Percentiles rank a stretch among this genome's conserved stretches.
phyloP scores from a whole-genome alignment of 495 filamentous ascomycete species.

The Penicillium longicatenatum region DNA sequence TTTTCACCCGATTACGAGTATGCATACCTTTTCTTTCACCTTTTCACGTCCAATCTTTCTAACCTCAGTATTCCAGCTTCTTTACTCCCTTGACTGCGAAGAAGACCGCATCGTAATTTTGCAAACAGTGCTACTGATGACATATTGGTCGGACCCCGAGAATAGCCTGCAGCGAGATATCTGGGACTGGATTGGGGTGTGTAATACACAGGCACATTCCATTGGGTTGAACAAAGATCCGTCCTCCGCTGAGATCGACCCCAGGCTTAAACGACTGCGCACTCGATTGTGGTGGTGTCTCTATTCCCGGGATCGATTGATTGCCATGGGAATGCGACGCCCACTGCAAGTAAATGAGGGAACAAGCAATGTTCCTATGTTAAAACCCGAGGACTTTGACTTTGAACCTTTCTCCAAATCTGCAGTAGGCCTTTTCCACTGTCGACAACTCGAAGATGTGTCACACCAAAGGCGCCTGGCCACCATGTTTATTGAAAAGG shows the following conservation, averaged over 20 bases:
- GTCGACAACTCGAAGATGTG: slow-evolving; percentile 42
- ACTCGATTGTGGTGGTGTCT: slow-evolving; percentile 89
- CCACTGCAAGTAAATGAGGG: slow-evolving; percentile 84
- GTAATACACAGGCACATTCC: slow-evolving; percentile 76
- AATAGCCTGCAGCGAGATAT: slow-evolving; percentile 71
- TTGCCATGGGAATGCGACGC: slow-evolving; percentile 82
- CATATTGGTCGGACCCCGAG: slow-evolving; percentile 75
- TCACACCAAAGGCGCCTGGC: slow-evolving; percentile 70
- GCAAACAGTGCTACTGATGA: slow-evolving; percentile 79
- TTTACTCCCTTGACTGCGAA: slow-evolving; percentile 86
- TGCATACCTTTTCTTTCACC: slow-evolving; percentile 21
- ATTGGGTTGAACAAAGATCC: slow-evolving; percentile 81
- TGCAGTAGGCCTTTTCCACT: slow-evolving; percentile 37
- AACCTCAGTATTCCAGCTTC: slow-evolving; percentile 35
- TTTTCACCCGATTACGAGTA: slow-evolving; percentile 76
- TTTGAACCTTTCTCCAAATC: slow-evolving; percentile 59
- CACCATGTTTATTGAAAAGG: slow-evolving; percentile 83
- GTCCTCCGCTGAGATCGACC: slow-evolving; percentile 62
- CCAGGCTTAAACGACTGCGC: slow-evolving; percentile 61
- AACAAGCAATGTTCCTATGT: slow-evolving; percentile 83
- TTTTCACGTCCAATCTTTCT: neutral
- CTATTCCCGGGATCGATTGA: slow-evolving; percentile 85
- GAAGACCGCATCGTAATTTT: slow-evolving; percentile 76
- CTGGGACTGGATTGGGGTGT: slow-evolving; percentile 87
- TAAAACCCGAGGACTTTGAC: slow-evolving; percentile 77